Evolutionary conservation across 139 green algal species (phyloP).

Genomic region (Eudorina sp.): DNA sequence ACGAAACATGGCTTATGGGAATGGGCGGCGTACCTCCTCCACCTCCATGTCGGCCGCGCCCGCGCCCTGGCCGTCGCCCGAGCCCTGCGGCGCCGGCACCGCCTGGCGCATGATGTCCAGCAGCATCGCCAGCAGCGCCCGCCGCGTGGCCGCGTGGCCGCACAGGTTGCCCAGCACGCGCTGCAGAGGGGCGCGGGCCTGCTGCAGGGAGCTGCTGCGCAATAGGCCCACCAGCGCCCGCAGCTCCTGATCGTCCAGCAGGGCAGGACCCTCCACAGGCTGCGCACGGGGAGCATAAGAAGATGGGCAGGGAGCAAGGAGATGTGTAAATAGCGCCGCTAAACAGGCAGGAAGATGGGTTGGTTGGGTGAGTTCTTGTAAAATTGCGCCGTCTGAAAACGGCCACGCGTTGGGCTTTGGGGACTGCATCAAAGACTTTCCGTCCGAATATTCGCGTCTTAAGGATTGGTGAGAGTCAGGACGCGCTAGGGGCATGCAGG

Average conservation of each 20-base stretch:
- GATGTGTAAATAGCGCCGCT: too few species aligned
- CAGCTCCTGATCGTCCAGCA: conserved; percentile 82
- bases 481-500: too few species aligned
- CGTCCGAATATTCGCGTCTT: too few species aligned
- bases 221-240: conserved; percentile 80
- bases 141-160: conserved; percentile 68
- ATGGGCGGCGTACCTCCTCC: conserved; percentile 45
- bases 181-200: conserved; percentile 77
- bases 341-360: too few species aligned
- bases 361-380: too few species aligned
- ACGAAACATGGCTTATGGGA: background rate
- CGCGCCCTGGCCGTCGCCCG: background rate
- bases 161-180: conserved; percentile 89
- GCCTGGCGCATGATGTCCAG: conserved; percentile 58
- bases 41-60: conserved; percentile 46
- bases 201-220: conserved; percentile 52
- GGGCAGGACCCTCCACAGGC: conserved; percentile 35
- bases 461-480: too few species aligned
- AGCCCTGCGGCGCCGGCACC: background rate
- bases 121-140: conserved; percentile 80
- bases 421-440: too few species aligned
- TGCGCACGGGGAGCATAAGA: background rate
- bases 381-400: too few species aligned
- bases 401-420: too few species aligned
- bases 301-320: too few species aligned